These are phyloP conservation scores for Verticillium longisporum DNA, from an alignment of 2,329 filamentous ascomycete species.

Conservation along the genomic window DNA sequence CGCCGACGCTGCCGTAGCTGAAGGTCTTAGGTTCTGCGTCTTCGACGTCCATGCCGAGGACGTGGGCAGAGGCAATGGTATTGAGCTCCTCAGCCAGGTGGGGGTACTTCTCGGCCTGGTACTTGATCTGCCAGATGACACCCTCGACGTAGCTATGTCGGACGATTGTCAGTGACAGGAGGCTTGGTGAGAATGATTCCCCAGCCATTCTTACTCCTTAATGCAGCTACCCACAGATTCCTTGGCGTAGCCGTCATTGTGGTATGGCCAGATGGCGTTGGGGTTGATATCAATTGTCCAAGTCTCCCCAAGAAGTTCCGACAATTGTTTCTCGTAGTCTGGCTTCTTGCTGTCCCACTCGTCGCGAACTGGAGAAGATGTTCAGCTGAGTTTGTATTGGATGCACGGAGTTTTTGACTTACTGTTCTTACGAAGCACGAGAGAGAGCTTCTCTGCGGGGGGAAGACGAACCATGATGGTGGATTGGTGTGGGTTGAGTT, in stretches of 20 bases:
- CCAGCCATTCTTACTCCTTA: conserved; percentile 20
- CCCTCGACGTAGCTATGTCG: conserved; percentile 34
- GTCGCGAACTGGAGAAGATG: conserved; percentile 37
- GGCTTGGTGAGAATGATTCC: conserved; percentile 10
- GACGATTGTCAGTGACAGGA: neutral
- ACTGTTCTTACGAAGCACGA: conserved; percentile 46
- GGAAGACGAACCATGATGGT: conserved; percentile 29
- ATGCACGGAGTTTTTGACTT: conserved; percentile 9
- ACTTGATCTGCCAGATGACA: conserved; percentile 31
- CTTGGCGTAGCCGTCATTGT: conserved; percentile 31
- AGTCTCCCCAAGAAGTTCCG: conserved; percentile 33
- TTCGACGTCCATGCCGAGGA: conserved; percentile 39
- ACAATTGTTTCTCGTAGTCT: conserved; percentile 35
- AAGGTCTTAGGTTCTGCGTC: conserved; percentile 26
- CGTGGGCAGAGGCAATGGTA: conserved; percentile 32
- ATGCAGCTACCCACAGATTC: conserved; percentile 37
- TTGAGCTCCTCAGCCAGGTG: conserved; percentile 40
- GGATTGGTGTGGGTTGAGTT: too few species aligned
- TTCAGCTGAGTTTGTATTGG: neutral
- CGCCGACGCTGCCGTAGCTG: conserved; percentile 35
- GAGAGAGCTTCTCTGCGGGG: conserved; percentile 42
- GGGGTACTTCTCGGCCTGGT: conserved; percentile 28
- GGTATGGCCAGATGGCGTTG: conserved; percentile 39
- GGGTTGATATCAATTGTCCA: conserved; percentile 46
- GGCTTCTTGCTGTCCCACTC: conserved; percentile 41